Conservation (phyloP, 192 early-diverging fungal genomes). For the Coemansia erecta region DNA sequence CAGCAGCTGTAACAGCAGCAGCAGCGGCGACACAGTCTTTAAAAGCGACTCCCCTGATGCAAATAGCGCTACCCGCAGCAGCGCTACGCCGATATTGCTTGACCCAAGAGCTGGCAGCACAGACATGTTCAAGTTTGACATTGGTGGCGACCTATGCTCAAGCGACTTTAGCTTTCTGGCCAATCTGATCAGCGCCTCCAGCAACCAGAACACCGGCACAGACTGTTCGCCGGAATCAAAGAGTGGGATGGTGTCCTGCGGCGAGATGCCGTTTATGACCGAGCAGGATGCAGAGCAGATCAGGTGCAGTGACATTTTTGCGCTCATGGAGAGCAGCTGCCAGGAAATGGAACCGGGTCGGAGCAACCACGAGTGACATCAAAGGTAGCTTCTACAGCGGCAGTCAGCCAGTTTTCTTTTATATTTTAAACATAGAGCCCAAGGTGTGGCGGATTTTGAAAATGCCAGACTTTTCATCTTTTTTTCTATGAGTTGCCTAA, state of each 20-base stretch:
- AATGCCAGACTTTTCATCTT: conserved; percentile 7
- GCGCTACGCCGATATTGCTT: conserved; percentile 5
- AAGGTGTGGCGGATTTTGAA: not conserved
- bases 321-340: no score
- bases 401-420: no score
- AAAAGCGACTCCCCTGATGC: conserved; percentile 8
- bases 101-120: not conserved
- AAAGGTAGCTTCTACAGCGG: no score
- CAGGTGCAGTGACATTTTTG: not conserved
- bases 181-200: conserved; percentile 21
- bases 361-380: no score
- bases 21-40: conserved; percentile 9
- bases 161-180: conserved; percentile 28
- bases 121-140: conserved; percentile 13
- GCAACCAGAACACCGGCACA: conserved; percentile 1
- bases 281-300: not conserved
- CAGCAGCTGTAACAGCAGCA: conserved; percentile 9
- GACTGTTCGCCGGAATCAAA: not conserved
- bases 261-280: not conserved
- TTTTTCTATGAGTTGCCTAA: no score
- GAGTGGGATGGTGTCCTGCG: not conserved
- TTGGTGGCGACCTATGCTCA: not conserved
- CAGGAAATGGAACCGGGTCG: no score
- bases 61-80: not conserved
- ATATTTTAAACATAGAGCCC: no score